Conservation (phyloP, 768 basidiomycete species). For the Tulasnella sp. region DNA sequence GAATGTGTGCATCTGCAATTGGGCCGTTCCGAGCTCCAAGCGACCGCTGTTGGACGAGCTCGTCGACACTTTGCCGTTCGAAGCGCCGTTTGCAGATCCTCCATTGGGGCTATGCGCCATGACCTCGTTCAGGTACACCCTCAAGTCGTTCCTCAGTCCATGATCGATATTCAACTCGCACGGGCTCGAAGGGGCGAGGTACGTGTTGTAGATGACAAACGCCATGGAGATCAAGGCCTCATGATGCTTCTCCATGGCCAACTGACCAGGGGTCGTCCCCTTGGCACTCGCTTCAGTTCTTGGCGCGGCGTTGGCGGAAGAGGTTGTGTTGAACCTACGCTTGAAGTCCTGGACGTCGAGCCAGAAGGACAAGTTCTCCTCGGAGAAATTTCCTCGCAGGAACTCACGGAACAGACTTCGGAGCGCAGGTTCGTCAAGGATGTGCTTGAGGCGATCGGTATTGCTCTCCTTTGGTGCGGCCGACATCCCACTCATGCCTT, state of each 20-base stretch:
- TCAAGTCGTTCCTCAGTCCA: slow-evolving; percentile 85
- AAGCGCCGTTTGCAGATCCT: slow-evolving; percentile 34
- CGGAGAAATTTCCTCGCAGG: slow-evolving; percentile 87
- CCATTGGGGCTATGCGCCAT: slow-evolving; percentile 40
- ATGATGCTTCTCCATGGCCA: slow-evolving; percentile 94
- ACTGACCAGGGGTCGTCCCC: slow-evolving; percentile 26
- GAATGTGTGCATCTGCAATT: slow-evolving; percentile 39
- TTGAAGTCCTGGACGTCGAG: slow-evolving; percentile 96
- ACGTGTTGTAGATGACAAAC: slow-evolving; percentile 86
- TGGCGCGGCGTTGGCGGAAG: slow-evolving; percentile 55
- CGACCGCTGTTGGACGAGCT: slow-evolving; percentile 36
- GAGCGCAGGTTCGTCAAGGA: slow-evolving; percentile 84
- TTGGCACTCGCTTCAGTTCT: slow-evolving; percentile 27
- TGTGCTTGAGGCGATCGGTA: slow-evolving; percentile 79
- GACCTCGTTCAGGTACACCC: slow-evolving; percentile 85
- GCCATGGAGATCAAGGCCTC: slow-evolving; percentile 90
- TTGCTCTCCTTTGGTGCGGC: slow-evolving; percentile 67
- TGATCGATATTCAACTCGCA: slow-evolving; percentile 99
- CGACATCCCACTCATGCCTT: slow-evolving; percentile 24
- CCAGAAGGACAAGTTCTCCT: slow-evolving; percentile 97
- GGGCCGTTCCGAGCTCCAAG: slow-evolving; percentile 68
- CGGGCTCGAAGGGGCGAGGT: slow-evolving; percentile 88
- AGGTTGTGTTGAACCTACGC: slow-evolving; percentile 89
- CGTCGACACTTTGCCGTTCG: slow-evolving; percentile 42
- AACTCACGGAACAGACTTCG: slow-evolving; percentile 91